Percentiles rank a stretch among this genome's conserved stretches.
Evolutionary conservation across 768 basidiomycete species (phyloP).

Genomic region (Pleurotus giganteus): DNA sequence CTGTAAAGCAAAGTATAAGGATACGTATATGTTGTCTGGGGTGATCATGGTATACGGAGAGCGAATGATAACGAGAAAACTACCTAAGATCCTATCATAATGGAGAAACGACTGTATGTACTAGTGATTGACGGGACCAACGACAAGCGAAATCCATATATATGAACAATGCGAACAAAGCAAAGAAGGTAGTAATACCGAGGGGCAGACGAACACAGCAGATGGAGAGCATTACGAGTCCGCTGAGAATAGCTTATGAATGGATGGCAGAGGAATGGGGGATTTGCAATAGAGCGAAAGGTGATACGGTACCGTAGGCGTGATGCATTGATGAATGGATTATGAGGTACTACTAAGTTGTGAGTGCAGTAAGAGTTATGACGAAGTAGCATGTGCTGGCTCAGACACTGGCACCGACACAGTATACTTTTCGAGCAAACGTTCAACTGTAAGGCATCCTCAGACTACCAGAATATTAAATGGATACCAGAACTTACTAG

Average conservation of each 20-base stretch:
- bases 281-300: background rate
- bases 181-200: background rate
- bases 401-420: constrained; percentile 26
- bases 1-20: background rate
- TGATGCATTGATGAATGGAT: background rate
- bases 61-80: constrained; percentile 2
- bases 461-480: constrained; percentile 10
- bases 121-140: background rate
- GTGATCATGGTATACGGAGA: background rate
- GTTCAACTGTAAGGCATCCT: constrained; percentile 51
- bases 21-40: background rate
- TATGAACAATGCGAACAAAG: background rate
- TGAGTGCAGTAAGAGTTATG: constrained; percentile 19
- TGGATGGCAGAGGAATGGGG: constrained; percentile 6
- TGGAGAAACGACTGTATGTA: constrained; percentile 2
- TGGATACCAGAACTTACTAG: constrained; percentile 53
- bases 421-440: constrained; percentile 54
- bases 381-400: constrained; percentile 14
- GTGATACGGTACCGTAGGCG: background rate
- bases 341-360: constrained; percentile 3
- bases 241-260: constrained; percentile 6
- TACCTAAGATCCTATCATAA: background rate
- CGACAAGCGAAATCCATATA: background rate
- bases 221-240: constrained; percentile 7
- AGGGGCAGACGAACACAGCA: constrained; percentile 5